Evolutionary conservation across 805 yeast genomes (phyloP).

Genomic region (Cyberlindnera galapagoensis): DNA sequence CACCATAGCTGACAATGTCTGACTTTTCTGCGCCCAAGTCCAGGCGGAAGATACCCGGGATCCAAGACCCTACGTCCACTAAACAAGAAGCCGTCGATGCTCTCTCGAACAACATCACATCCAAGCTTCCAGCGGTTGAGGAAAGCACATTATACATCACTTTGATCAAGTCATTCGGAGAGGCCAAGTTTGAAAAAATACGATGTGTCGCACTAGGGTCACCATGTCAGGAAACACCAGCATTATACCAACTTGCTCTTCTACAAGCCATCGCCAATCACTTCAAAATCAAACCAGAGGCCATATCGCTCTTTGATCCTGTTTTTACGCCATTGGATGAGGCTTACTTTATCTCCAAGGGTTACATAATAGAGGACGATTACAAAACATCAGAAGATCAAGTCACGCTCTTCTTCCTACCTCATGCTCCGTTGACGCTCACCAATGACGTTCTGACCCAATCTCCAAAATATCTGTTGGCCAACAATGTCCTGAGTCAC

Average conservation of each 20-base stretch:
- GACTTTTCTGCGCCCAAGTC: constrained; percentile 6
- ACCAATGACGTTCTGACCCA: constrained; percentile 36
- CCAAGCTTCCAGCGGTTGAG: constrained; percentile 19
- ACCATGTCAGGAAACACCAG: constrained; percentile 50
- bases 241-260: constrained; percentile 62
- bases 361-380: constrained; percentile 13
- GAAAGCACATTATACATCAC: constrained; percentile 25
- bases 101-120: constrained; percentile 3
- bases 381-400: constrained; percentile 3
- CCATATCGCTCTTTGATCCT: constrained; percentile 59
- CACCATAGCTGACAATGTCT: too few relatives aligned
- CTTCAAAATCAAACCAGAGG: constrained; percentile 10
- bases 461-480: constrained; percentile 37
- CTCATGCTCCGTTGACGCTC: constrained; percentile 64
- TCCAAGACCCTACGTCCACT: constrained; percentile 5
- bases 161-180: constrained; percentile 16
- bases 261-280: constrained; percentile 35
- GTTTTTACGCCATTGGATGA: constrained; percentile 44
- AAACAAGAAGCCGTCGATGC: constrained; percentile 2
- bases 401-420: constrained; percentile 49
- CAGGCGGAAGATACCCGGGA: constrained; percentile 4
- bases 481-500: constrained; percentile 47
- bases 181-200: constrained; percentile 25
- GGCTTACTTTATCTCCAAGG: constrained; percentile 24
- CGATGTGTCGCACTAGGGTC: constrained; percentile 72